Evolutionary conservation across 352 stramenopile genomes (phyloP), one percentile per base, ranked within the genome.

Genomic region (Peronospora farinosa): DNA sequence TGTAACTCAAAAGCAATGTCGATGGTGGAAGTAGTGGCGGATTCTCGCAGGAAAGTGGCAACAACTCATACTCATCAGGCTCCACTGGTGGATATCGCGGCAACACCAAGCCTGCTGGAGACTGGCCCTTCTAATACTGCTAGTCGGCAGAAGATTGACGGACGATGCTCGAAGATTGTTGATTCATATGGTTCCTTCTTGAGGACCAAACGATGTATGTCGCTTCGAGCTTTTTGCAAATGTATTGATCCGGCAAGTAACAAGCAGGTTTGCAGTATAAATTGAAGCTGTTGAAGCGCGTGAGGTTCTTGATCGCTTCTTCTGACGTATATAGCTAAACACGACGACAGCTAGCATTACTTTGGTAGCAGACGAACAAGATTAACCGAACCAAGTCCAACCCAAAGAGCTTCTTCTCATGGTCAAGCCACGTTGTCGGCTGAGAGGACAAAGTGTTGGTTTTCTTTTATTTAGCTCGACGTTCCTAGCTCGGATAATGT

Each of bases 41-140:
- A 28, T 62, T 48, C 50, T 64, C 51, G 16, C 52, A 63, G 35
- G 51, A 50, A 40, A 54, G 43, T 41, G 56, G 47, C 27, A 70
- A 59, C 44, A 70, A 59, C 44, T 60, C 62, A 31, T 59, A 63
- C 25, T 57, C 63, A 15, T 61, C 60, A 3, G 53, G 67, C 39
- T 58, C 61, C 31, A 75, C 60, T 42, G 54, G 40, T 42, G 57
- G 58, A 54, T 67, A 69, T 44, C 62, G 57, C 36, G 53, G 57
- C 16, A 74, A 62, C 45, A 67, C 47, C 33, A 78, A 79, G 45
- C 62, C 75, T 38, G 72, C 69, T 28, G 70, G 68, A n/a, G 77
- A 88, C 38, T 90, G 79, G 79, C 79, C 79, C 11, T 90, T 90
- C 51, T 88, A 81, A 67, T 46, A 15, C 15, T 3, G 21, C 37